Evolutionary conservation across 176 grass and related monocot species (phyloP), one percentile per base, ranked within the genome.

Genomic region (Oryza coarctata): DNA sequence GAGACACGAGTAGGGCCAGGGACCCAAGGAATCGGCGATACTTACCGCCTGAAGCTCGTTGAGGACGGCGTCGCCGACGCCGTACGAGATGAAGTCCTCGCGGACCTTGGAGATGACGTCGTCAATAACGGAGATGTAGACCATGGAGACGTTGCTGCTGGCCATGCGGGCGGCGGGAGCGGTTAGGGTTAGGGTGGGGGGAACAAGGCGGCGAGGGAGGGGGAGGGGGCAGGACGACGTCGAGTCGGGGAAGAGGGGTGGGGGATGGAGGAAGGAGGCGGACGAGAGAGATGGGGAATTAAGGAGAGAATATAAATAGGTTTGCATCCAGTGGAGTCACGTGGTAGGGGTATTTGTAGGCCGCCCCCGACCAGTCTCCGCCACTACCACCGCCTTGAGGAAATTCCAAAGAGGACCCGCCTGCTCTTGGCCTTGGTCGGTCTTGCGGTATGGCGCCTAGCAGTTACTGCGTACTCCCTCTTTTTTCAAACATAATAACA

Each of bases 231-330:
- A 60, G 55, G 69, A 65, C 22, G 22, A 49, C 63, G 63, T 29
- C 28, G 60, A 68, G 78, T 12, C 35, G 31, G 65, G 34, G 50
- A n/a, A 29, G 13, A 63, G 45, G 75, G 6, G 47, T 47, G 43
- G 71, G 18, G n/a, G 55, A 30, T 6, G 36, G 35, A 29, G 71
- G 49, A 63, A 17, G 77, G 64, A 78, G 68, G 76, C 77, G 84
- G 71, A 87, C 78, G 65, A 78, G 69, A 85, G 71, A 77, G 81
- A 60, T n/a, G 77, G 71, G 80, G 78, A 85, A 87, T 96, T 90
- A 91, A 96, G 83, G 63, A 87, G 77, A 96, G 80, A 93, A 91
- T 91, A 93, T 97, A 97, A 97, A 97, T 97, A 97, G 84, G 94
- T 97, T 97, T 91, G 94, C 88, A 89, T 97, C 94, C 94, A 38